Conservation (phyloP, 768 basidiomycete genomes). For the Russula vinacea region DNA sequence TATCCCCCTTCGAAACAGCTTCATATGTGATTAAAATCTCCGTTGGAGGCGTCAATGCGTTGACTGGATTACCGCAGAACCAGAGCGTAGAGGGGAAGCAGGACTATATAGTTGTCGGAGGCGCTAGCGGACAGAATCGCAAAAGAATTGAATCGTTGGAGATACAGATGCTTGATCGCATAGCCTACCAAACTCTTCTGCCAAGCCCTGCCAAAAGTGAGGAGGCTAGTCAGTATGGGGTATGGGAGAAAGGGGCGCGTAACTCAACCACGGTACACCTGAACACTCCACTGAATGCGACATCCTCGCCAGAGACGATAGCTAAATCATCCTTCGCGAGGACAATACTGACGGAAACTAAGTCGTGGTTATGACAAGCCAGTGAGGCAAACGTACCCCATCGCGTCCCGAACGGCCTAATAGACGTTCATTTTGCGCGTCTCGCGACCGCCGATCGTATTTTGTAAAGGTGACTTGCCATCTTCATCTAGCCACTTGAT, state of each 20-base stretch:
- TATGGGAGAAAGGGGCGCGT: background rate
- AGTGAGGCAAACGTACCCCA: conserved; percentile 53
- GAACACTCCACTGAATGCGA: conserved; percentile 93
- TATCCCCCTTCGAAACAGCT: too few relatives aligned
- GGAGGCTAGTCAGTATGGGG: background rate
- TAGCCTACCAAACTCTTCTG: conserved; percentile 83
- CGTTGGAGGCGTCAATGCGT: too few relatives aligned
- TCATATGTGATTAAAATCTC: too few relatives aligned
- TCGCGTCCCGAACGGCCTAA: conserved; percentile 87
- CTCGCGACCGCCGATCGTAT: conserved; percentile 69
- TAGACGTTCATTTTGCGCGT: conserved; percentile 96
- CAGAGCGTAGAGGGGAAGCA: too few relatives aligned
- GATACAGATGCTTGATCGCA: background rate
- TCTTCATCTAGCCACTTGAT: conserved; percentile 69
- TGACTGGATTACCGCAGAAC: too few relatives aligned
- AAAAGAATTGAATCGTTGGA: background rate
- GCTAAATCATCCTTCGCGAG: conserved; percentile 81
- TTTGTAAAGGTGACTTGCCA: conserved; percentile 40
- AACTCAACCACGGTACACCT: conserved; percentile 82
- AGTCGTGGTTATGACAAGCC: conserved; percentile 5
- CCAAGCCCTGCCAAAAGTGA: conserved; percentile 59
- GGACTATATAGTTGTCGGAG: too few relatives aligned
- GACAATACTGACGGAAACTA: conserved; percentile 56
- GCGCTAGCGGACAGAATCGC: too few relatives aligned
- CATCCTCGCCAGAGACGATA: conserved; percentile 88